Percentiles rank a stretch among this genome's conserved stretches.
Conservation (phyloP, 106 monocot genomes). For the Platanthera guangdongensis region DNA sequence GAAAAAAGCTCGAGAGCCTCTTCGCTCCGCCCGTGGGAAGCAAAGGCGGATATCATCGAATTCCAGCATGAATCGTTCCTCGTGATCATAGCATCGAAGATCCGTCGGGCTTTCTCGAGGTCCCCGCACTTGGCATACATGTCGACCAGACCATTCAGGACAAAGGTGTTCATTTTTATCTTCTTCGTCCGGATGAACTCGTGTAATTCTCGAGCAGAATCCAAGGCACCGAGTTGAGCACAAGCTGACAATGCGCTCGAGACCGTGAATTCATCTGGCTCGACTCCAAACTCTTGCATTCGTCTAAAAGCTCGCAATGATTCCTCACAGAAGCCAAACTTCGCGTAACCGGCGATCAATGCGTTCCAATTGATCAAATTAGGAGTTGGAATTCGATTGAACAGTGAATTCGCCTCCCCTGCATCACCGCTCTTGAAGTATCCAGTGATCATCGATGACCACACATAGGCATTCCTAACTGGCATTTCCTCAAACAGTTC, state of each 20-base stretch:
- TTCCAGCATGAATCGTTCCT: slow-evolving; percentile 49
- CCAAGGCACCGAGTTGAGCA: slow-evolving; percentile 40
- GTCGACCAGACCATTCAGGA: slow-evolving; percentile 51
- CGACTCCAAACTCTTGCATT: slow-evolving; percentile 37
- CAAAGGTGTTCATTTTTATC: slow-evolving; percentile 36
- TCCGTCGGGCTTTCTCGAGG: slow-evolving; percentile 27
- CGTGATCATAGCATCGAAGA: slow-evolving; percentile 28
- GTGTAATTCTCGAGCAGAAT: slow-evolving; percentile 32
- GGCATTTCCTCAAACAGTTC: slow-evolving; percentile 54
- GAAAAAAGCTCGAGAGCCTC: slow-evolving; percentile 38
- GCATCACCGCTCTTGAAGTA: slow-evolving; percentile 52
- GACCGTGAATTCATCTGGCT: slow-evolving; percentile 52
- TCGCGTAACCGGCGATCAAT: slow-evolving; percentile 46
- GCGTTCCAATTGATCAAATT: slow-evolving; percentile 72
- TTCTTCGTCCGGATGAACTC: slow-evolving; percentile 17
- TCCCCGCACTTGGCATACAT: slow-evolving; percentile 82
- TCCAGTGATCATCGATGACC: slow-evolving; percentile 61
- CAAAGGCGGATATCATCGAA: slow-evolving; percentile 54
- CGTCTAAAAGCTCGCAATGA: slow-evolving; percentile 36
- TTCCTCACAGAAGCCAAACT: slow-evolving; percentile 55
- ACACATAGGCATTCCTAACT: slow-evolving; percentile 34
- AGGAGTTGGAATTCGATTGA: slow-evolving; percentile 32
- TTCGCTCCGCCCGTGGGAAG: slow-evolving; percentile 32
- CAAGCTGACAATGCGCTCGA: slow-evolving; percentile 48
- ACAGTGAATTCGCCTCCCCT: slow-evolving; percentile 30